Evolutionary conservation across 2,329 filamentous ascomycete species (phyloP), one percentile per base, ranked within the genome.

Genomic region (Diaporthe citri): DNA sequence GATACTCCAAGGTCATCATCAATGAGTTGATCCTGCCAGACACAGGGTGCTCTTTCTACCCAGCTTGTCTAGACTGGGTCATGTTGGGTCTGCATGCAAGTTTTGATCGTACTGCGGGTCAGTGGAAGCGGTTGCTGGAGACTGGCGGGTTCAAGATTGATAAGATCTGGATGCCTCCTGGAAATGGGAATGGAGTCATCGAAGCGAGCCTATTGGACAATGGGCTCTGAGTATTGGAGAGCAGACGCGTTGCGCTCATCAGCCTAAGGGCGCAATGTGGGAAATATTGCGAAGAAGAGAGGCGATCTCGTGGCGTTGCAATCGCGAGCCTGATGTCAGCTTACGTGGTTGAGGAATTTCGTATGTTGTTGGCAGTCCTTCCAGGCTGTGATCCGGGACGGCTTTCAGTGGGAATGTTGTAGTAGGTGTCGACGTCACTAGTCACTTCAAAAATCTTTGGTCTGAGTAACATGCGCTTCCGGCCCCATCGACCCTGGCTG

Each of bases 61-160:
- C 60, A 2, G 60, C 41, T 1, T 46, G 60, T 48, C 41, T 64
- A 4, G 60, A 64, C 25, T 64, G 60, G 60, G 60, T 64, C 4
- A 48, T 64, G 60, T 34, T 64, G 41, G 60, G 60, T n/a, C 25
- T 64, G 41, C 41, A 48, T 64, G 60, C 60, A 34, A 48, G 60
- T 28, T 34, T 34, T 6, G 41, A 64, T 48, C 41, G 41, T 13
- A 64, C 59, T 31, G 59, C 25, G 17, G 41, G 41, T 10, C 59
- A 64, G 39, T 64, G 59, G 59, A 64, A 31, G 41, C 39, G 31
- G 59, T 46, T 64, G 39, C 59, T 64, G n/a, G 39, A 64, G 20
- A 25, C 39, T 5, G 59, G 59, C 17, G 59, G 59, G 39, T 64
- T 64, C 39, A 64, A 64, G 39, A 28, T 64, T 46, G 59, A 64